phyloP scores from a whole-genome alignment of 768 basidiomycete species.

The Kwoniella pini region DNA sequence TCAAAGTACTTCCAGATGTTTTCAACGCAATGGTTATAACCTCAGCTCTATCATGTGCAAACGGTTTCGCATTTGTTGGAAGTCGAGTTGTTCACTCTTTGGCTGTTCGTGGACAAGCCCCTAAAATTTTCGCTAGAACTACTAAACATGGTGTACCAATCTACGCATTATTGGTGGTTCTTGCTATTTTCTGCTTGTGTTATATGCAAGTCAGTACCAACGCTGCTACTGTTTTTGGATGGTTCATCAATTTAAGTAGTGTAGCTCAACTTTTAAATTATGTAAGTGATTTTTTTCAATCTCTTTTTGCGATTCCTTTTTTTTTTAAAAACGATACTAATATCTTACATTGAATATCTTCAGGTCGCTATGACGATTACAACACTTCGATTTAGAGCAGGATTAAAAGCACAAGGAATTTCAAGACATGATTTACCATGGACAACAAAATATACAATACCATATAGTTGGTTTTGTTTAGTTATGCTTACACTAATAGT shows the following conservation, averaged over 20 bases:
- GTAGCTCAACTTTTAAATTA: conserved; percentile 15
- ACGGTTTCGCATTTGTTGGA: conserved; percentile 44
- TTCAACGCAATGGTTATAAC: conserved; percentile 45
- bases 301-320: too few relatives aligned
- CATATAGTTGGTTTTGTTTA: conserved; percentile 9
- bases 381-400: conserved; percentile 9
- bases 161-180: conserved; percentile 1
- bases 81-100: conserved; percentile 27
- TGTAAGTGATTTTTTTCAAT: too few relatives aligned
- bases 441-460: conserved; percentile 6
- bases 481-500: conserved; percentile 4
- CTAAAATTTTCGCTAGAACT: conserved; percentile 6
- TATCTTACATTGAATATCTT: too few relatives aligned
- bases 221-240: conserved; percentile 12
- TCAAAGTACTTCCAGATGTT: conserved; percentile 9
- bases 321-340: too few relatives aligned
- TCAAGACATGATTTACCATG: conserved; percentile 5
- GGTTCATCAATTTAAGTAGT: conserved; percentile 18
- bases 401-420: conserved; percentile 9
- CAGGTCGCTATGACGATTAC: conserved; percentile 8
- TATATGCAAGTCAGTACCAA: conserved; percentile 10
- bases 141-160: conserved; percentile 12
- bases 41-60: conserved; percentile 44
- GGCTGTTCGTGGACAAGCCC: conserved; percentile 11
- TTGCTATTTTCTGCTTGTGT: conserved; percentile 8